Evolutionary conservation across 2,329 filamentous ascomycete species (phyloP), one percentile per base, ranked within the genome.

Genomic region (Nemania abortiva): DNA sequence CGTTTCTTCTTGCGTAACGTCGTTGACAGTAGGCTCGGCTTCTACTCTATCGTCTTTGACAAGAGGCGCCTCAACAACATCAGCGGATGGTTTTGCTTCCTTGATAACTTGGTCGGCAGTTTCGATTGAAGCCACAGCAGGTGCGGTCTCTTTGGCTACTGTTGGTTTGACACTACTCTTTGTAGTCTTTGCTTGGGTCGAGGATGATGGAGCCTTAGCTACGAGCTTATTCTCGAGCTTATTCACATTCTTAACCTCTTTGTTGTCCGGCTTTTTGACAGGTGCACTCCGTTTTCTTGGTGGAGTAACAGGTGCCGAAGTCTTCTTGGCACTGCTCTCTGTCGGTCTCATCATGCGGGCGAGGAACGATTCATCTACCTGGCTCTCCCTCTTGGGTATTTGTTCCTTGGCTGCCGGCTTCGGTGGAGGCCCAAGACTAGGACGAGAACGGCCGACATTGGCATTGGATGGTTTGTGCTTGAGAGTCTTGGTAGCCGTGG

Each of bases 341-440:
- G 92, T 95, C 1, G 92, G 92, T 49, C 92, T 85, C 89, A 91
- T 94, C 92, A 95, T 94, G 61, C 92, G 88, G n/a, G 91, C 91
- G 29, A 95, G 82, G 80, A 95, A 95, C 15, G 89, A 81, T 72
- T 92, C 90, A 71, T 93, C 90, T 1, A 91, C 84, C 20, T 87
- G 86, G 55, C 83, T 84, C 29, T 86, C 83, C 69, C 84, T 83
- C 73, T 85, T 86, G 1, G 82, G 78, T 6, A 86, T 75, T 74
- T 84, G 77, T 52, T 85, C 84, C 78, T 84, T 78, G 68, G 86
- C 81, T 10, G 83, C 77, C 72, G 87, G 89, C 79, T 88, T 90
- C 2, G 88, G 87, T 7, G 88, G 88, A 2, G 84, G 86, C 1
- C 88, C 88, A 20, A 90, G 72, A 73, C 88, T 89, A 2, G 87